Conservation (phyloP, 768 basidiomycete genomes). For the Nidularia pulvinata region DNA sequence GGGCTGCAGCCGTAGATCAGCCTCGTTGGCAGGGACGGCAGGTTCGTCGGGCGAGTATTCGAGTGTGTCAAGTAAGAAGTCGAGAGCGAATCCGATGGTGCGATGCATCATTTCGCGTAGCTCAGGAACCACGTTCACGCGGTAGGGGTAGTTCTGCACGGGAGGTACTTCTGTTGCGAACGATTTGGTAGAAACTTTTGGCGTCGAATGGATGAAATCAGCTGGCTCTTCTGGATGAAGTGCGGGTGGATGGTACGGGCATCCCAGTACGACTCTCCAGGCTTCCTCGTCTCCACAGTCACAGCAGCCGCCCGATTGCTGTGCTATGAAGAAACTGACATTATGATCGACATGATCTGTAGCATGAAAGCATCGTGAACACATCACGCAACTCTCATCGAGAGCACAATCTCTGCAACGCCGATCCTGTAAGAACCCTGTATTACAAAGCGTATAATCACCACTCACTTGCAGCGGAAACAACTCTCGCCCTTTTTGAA, state of each 20-base stretch:
- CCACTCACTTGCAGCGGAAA: conserved; percentile 89
- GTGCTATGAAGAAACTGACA: conserved; percentile 90
- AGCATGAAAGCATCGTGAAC: conserved; percentile 86
- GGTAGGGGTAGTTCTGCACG: conserved; percentile 59
- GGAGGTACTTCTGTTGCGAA: conserved; percentile 56
- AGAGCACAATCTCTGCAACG: conserved; percentile 80
- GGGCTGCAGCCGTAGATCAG: conserved; percentile 70
- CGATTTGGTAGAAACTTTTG: conserved; percentile 24
- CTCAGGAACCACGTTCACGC: conserved; percentile 57
- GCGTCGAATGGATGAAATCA: conserved; percentile 17
- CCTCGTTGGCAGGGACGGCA: conserved; percentile 61
- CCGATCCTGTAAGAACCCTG: conserved; percentile 2
- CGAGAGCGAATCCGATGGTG: conserved; percentile 76
- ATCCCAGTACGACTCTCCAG: conserved; percentile 70
- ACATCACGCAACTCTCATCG: conserved; percentile 90
- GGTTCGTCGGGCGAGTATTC: conserved; percentile 84
- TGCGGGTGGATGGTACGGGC: conserved; percentile 76
- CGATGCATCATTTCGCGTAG: conserved; percentile 73
- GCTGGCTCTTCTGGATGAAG: conserved; percentile 10
- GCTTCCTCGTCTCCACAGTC: conserved; percentile 94
- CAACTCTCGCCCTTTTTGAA: conserved; percentile 92
- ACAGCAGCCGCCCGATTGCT: conserved; percentile 92
- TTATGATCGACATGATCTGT: conserved; percentile 89
- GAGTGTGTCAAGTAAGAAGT: conserved; percentile 82
- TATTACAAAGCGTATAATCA: neutral